A percentile compares a stretch with the other conserved stretches of the same genome.
Conservation (phyloP, 2,329 filamentous ascomycete species). For the Knufia petricola region DNA sequence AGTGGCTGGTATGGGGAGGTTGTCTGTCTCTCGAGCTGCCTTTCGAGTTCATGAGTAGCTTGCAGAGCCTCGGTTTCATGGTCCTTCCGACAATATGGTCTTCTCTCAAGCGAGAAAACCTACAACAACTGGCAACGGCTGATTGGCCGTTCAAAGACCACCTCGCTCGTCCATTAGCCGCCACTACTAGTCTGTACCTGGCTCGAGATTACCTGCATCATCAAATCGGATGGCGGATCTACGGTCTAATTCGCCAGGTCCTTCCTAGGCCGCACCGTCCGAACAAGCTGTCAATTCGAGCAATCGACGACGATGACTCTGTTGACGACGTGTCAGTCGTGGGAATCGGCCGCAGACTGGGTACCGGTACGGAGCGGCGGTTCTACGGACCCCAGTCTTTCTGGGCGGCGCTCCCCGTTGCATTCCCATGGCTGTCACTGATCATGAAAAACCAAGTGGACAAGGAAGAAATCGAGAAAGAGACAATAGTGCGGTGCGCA, state of each 20-base stretch:
- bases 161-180: background rate
- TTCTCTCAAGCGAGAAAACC: background rate
- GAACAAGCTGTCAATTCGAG: constrained; percentile 16
- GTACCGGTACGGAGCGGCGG: background rate
- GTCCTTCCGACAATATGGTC: background rate
- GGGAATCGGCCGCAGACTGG: constrained; percentile 6
- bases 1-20: background rate
- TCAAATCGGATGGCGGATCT: constrained; percentile 10
- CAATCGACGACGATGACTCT: constrained; percentile 5
- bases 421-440: constrained; percentile 14
- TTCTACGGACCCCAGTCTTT: constrained; percentile 7
- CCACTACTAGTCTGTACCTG: background rate
- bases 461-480: constrained; percentile 11
- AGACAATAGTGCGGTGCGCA: constrained; percentile 14
- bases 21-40: constrained; percentile 5
- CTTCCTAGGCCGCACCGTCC: constrained; percentile 16
- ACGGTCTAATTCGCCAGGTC: constrained; percentile 13
- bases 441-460: constrained; percentile 12
- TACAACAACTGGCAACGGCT: too few relatives aligned
- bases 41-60: background rate
- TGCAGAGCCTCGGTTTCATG: constrained; percentile 4
- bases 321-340: constrained; percentile 10
- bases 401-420: constrained; percentile 4
- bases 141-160: too few relatives aligned
- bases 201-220: background rate